These are phyloP conservation scores for Gossypium mustelinum DNA, from an alignment of 345 rosid species.

Conservation along the genomic window DNA sequence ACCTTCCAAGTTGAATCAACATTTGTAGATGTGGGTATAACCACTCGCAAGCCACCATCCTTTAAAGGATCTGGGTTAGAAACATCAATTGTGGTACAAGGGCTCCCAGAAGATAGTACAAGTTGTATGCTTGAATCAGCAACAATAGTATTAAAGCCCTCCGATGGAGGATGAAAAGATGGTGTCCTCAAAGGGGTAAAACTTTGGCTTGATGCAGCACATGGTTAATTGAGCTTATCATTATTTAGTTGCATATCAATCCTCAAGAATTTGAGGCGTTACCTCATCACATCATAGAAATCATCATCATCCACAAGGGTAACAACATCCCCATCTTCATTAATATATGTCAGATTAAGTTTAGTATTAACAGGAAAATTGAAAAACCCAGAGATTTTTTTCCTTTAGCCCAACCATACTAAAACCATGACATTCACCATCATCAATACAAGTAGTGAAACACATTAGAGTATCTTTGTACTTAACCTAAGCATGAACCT, in stretches of 20 bases:
- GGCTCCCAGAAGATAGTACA: constrained; percentile 17
- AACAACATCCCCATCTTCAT: no score
- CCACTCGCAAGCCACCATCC: no score
- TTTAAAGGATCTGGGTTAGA: background rate
- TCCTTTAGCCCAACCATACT: constrained; percentile 50
- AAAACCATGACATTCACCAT: constrained; percentile 57
- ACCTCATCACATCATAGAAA: constrained; percentile 58
- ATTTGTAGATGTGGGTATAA: constrained; percentile 11
- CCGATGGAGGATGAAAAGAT: constrained; percentile 28
- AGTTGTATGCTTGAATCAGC: constrained; percentile 26
- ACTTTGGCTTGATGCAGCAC: constrained; percentile 43
- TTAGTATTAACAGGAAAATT: constrained; percentile 48
- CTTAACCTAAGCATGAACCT: constrained; percentile 43
- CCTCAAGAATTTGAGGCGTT: constrained; percentile 12
- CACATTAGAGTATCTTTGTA: constrained; percentile 72
- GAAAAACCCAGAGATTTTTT: constrained; percentile 56
- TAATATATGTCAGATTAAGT: constrained; percentile 40
- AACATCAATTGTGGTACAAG: constrained; percentile 16
- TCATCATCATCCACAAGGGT: constrained; percentile 70
- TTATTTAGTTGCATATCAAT: no score
- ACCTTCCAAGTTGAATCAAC: constrained; percentile 14
- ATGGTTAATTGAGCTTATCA: background rate
- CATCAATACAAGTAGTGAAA: constrained; percentile 50
- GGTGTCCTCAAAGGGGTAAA: constrained; percentile 54
- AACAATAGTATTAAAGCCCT: constrained; percentile 34